phyloP scores from a whole-genome alignment of 805 yeast genomes.

The Blastobotrys attinorum region DNA sequence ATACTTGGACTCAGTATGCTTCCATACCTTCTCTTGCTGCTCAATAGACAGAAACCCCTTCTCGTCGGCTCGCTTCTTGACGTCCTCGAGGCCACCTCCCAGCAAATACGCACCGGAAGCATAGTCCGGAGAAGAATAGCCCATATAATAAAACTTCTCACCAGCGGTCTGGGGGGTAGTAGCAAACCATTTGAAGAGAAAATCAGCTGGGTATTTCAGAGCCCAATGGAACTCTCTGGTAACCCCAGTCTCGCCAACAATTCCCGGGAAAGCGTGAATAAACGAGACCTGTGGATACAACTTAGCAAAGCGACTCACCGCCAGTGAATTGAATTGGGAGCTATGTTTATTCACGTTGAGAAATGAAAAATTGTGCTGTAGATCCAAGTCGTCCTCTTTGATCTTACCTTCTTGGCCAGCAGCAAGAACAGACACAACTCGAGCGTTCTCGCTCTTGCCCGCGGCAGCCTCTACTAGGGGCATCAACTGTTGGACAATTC shows the following conservation, averaged over 20 bases:
- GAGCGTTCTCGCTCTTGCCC: conserved; percentile 17
- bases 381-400: conserved; percentile 20
- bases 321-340: conserved; percentile 17
- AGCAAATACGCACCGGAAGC: conserved; percentile 16
- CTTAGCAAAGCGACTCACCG: conserved; percentile 14
- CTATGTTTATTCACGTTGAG: conserved; percentile 11
- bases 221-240: conserved; percentile 18
- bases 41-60: conserved; percentile 9
- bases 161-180: conserved; percentile 14
- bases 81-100: conserved; percentile 7
- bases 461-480: conserved; percentile 20
- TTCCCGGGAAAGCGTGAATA: conserved; percentile 23
- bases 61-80: conserved; percentile 6
- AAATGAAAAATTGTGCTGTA: conserved; percentile 18
- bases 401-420: conserved; percentile 19
- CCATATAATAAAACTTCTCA: conserved; percentile 19
- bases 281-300: conserved; percentile 19
- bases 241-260: conserved; percentile 19
- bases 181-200: conserved; percentile 8
- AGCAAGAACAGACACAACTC: conserved; percentile 22
- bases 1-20: conserved; percentile 18
- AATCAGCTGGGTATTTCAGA: conserved; percentile 5
- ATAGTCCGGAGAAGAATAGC: conserved; percentile 14
- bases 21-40: conserved; percentile 21
- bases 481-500: conserved; percentile 16